phyloP scores from a whole-genome alignment of 129 eudicot species.

The Flaveria robusta region DNA sequence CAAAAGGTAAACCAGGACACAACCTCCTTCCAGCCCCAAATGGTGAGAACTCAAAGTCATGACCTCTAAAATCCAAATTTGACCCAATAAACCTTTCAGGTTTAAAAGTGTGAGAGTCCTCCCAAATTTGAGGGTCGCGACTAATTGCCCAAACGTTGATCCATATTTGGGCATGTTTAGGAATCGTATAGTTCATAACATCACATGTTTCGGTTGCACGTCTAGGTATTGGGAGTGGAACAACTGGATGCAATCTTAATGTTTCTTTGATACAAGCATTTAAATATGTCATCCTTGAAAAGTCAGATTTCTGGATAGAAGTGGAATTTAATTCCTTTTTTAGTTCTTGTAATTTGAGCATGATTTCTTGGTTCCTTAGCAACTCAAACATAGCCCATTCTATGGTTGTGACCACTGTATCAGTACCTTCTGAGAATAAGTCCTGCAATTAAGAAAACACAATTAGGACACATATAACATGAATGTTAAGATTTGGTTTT shows the following conservation, averaged over 20 bases:
- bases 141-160: slow-evolving; percentile 40
- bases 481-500: no score
- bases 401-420: slow-evolving; percentile 26
- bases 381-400: slow-evolving; percentile 39
- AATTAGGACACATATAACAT: no score
- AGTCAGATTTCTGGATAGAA: not conserved
- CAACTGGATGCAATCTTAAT: slow-evolving; percentile 26
- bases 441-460: slow-evolving; percentile 22
- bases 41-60: slow-evolving; percentile 25
- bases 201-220: slow-evolving; percentile 21
- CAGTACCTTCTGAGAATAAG: slow-evolving; percentile 29
- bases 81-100: slow-evolving; percentile 38
- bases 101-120: slow-evolving; percentile 29
- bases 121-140: slow-evolving; percentile 33
- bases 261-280: slow-evolving; percentile 25
- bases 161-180: slow-evolving; percentile 22
- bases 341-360: slow-evolving; percentile 24
- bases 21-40: slow-evolving; percentile 38
- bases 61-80: slow-evolving; percentile 16
- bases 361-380: slow-evolving; percentile 22
- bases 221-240: slow-evolving; percentile 27
- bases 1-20: slow-evolving; percentile 32
- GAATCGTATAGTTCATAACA: slow-evolving; percentile 37
- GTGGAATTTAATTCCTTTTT: not conserved
- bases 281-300: slow-evolving; percentile 13